Evolutionary conservation across 1,139 yeast species (phyloP).

Genomic region (Trichomonascaceae sp.): DNA sequence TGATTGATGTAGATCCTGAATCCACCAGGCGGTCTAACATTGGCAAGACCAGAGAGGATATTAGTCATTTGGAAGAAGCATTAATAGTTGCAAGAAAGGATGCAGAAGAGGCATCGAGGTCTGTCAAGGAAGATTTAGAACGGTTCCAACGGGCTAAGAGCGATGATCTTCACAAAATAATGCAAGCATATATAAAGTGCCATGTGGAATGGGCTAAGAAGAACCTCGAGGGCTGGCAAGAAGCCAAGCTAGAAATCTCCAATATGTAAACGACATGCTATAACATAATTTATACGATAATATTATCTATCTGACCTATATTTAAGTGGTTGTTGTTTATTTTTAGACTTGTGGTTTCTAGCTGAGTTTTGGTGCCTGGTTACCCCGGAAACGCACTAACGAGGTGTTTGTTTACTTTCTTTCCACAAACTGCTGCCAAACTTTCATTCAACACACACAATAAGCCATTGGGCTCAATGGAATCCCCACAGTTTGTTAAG

Average conservation of each 20-base stretch:
- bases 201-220: conserved; percentile 65
- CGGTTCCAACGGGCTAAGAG: conserved; percentile 43
- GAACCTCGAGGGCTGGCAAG: conserved; percentile 70
- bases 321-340: background rate
- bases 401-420: conserved; percentile 6
- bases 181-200: conserved; percentile 51
- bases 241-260: conserved; percentile 39
- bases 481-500: conserved; percentile 60
- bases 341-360: background rate
- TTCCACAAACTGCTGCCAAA: background rate
- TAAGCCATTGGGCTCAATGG: conserved; percentile 1
- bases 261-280: conserved; percentile 14
- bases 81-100: conserved; percentile 54
- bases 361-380: background rate
- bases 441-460: background rate
- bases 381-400: background rate
- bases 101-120: conserved; percentile 45
- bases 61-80: conserved; percentile 51
- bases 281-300: background rate
- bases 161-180: conserved; percentile 42
- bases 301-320: no score
- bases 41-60: conserved; percentile 45
- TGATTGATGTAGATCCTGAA: conserved; percentile 67
- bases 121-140: conserved; percentile 44
- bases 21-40: conserved; percentile 55